phyloP scores from a whole-genome alignment of 495 filamentous ascomycete species.

The Aspergillus avenaceus region DNA sequence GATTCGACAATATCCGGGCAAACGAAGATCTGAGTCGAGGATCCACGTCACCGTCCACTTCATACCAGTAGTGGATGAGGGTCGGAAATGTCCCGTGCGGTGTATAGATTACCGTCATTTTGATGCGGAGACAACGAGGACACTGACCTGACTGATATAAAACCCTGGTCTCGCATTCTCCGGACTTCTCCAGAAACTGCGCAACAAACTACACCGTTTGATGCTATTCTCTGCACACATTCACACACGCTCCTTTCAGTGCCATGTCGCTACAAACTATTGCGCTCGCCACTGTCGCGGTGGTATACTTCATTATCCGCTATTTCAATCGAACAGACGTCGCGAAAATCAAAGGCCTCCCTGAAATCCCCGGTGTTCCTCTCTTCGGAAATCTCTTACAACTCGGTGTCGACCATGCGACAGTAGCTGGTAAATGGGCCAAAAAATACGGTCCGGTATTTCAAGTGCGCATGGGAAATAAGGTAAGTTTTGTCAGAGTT shows the following conservation, averaged over 20 bases:
- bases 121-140: neutral
- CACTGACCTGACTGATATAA: neutral
- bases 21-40: too few relatives aligned
- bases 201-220: too few relatives aligned
- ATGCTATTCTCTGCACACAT: neutral
- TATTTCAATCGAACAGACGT: slow-evolving; percentile 55
- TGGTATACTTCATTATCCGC: slow-evolving; percentile 48
- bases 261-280: slow-evolving; percentile 44
- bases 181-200: neutral
- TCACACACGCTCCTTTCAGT: neutral
- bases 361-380: slow-evolving; percentile 60
- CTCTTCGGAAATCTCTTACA: slow-evolving; percentile 61
- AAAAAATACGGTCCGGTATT: slow-evolving; percentile 64
- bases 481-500: slow-evolving; percentile 28
- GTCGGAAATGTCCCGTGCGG: slow-evolving; percentile 17
- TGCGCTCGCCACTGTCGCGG: slow-evolving; percentile 36
- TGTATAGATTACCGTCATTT: neutral
- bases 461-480: slow-evolving; percentile 63
- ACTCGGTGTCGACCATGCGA: slow-evolving; percentile 53
- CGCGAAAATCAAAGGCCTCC: slow-evolving; percentile 60
- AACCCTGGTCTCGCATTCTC: neutral
- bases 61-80: neutral
- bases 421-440: slow-evolving; percentile 48
- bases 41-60: neutral
- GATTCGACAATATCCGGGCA: too few relatives aligned